Percentiles rank a stretch among this genome's conserved stretches.
Conservation (phyloP, 2,329 filamentous ascomycete genomes). For the Pseudocercospora musae region DNA sequence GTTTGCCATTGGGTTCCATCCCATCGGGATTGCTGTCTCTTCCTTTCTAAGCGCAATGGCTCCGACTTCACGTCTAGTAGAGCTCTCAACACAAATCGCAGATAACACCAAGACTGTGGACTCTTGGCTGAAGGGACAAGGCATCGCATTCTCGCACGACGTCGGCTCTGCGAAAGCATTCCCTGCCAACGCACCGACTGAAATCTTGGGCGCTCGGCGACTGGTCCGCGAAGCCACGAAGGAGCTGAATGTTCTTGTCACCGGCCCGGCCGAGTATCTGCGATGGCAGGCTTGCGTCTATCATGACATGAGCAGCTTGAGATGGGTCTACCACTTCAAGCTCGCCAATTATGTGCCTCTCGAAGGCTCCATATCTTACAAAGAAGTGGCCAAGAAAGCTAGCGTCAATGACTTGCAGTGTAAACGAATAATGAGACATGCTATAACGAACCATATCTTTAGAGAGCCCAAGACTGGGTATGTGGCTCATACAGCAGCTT, state of each 20-base stretch:
- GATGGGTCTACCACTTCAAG: conserved; percentile 10
- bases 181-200: conserved; percentile 5
- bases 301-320: conserved; percentile 11
- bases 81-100: not conserved
- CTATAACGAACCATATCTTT: conserved; percentile 16
- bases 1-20: not conserved
- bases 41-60: not conserved
- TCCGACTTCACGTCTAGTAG: not conserved
- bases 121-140: not conserved
- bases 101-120: conserved; percentile 1
- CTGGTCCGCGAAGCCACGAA: conserved; percentile 10
- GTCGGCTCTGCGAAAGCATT: conserved; percentile 1
- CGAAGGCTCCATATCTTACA: conserved; percentile 3
- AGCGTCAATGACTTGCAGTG: conserved; percentile 5
- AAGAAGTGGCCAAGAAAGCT: conserved; percentile 6
- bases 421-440: conserved; percentile 11
- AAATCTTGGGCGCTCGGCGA: conserved; percentile 6
- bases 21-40: not conserved
- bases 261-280: conserved; percentile 11
- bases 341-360: conserved; percentile 8
- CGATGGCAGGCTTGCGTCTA: conserved; percentile 10
- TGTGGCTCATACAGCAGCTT: conserved; percentile 15
- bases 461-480: conserved; percentile 7
- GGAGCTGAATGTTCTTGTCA: conserved; percentile 8
- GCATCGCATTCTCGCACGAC: not conserved